Percentiles rank a stretch among this genome's conserved stretches.
Conservation (phyloP, 2,329 filamentous ascomycete genomes). For the Trichoderma brevicompactum region DNA sequence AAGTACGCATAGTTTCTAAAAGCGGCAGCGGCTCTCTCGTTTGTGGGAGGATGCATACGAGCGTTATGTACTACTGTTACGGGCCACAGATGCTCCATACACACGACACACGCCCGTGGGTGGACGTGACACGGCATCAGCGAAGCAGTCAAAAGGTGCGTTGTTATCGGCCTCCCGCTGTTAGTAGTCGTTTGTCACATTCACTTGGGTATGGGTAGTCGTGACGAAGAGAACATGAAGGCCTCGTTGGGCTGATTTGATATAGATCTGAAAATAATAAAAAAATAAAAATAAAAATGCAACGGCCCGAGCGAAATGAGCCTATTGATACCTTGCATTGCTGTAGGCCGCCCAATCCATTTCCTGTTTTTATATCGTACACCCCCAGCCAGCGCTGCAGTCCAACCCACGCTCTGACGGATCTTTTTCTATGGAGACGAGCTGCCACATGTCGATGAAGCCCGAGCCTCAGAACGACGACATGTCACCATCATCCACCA, state of each 20-base stretch:
- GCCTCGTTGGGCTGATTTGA: constrained; percentile 14
- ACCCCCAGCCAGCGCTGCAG: background rate
- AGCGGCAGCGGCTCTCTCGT: background rate
- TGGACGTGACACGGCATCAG: background rate
- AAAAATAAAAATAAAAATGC: background rate
- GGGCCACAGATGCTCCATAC: no score
- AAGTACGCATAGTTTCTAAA: background rate
- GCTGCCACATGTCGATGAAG: constrained; percentile 13
- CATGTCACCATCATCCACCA: constrained; percentile 20
- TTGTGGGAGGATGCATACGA: background rate
- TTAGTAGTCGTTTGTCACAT: background rate
- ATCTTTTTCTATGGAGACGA: constrained; percentile 6
- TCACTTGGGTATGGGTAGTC: background rate
- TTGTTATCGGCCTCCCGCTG: background rate
- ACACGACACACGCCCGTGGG: background rate
- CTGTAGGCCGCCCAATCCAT: constrained; percentile 12
- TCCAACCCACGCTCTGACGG: background rate
- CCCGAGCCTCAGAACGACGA: background rate
- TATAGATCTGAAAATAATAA: background rate
- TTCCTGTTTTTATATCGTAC: constrained; percentile 4
- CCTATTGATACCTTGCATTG: background rate
- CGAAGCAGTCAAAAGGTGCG: background rate
- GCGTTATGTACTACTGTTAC: no score
- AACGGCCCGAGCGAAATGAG: constrained; percentile 8
- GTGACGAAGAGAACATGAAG: background rate